Evolutionary conservation across 257 asterid species (phyloP).

Genomic region (Scutellaria baicalensis): DNA sequence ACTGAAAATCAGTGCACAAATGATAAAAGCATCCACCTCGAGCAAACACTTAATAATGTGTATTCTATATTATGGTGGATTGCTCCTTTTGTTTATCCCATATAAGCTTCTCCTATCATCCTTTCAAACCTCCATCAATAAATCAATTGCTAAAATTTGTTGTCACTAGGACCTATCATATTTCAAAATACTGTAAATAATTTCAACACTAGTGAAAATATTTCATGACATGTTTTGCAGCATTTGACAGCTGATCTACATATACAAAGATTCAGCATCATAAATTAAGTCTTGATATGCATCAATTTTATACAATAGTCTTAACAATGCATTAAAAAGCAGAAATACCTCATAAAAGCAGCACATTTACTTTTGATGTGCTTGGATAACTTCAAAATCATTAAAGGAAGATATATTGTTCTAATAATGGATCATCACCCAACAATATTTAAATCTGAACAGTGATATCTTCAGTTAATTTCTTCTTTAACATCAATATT

Average conservation of each 20-base stretch:
- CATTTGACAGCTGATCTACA: not conserved
- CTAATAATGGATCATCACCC: not conserved
- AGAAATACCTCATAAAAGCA: not conserved
- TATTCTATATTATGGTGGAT: constrained; percentile 3
- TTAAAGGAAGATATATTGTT: not conserved
- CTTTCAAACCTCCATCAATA: not conserved
- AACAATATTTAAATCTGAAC: not conserved
- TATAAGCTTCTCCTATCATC: not conserved
- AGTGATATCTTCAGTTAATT: not conserved
- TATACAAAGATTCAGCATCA: not conserved
- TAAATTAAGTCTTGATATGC: not conserved
- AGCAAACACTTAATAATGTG: not conserved
- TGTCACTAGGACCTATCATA: not conserved
- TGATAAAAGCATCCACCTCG: constrained; percentile 4
- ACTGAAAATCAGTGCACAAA: not conserved
- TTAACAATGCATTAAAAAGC: not conserved
- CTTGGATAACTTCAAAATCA: not conserved
- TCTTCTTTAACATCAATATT: not conserved
- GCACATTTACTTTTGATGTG: not conserved
- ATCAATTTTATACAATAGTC: not conserved
- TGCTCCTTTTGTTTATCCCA: not conserved
- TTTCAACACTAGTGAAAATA: not conserved
- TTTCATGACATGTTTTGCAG: not conserved
- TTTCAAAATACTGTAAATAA: not conserved
- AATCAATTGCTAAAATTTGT: not conserved